These are phyloP conservation scores for Diaporthe ampelina DNA, from an alignment of 2,329 filamentous ascomycete genomes.

Conservation along the genomic window DNA sequence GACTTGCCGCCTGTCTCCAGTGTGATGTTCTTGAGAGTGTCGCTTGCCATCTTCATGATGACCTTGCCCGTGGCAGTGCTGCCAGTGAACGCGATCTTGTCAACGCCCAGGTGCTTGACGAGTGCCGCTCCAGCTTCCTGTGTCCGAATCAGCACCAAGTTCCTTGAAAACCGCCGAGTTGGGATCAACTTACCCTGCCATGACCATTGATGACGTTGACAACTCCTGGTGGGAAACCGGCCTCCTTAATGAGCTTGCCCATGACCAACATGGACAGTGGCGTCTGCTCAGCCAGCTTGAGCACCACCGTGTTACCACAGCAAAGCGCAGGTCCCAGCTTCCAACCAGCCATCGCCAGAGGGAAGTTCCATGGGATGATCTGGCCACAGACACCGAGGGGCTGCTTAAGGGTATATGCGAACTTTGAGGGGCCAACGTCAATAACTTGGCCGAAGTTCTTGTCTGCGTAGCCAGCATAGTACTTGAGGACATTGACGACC, in stretches of 20 bases:
- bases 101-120: constrained; percentile 72
- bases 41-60: constrained; percentile 79
- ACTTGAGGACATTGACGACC: constrained; percentile 68
- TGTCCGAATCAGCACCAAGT: not conserved
- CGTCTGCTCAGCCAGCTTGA: constrained; percentile 76
- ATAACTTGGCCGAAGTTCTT: constrained; percentile 86
- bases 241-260: constrained; percentile 76
- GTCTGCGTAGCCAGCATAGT: constrained; percentile 85
- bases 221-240: constrained; percentile 82
- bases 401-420: constrained; percentile 83
- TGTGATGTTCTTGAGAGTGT: constrained; percentile 73
- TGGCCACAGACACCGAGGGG: constrained; percentile 82
- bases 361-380: constrained; percentile 89
- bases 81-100: constrained; percentile 82
- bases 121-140: constrained; percentile 74
- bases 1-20: constrained; percentile 75
- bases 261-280: constrained; percentile 74
- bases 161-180: too few relatives aligned
- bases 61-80: constrained; percentile 76
- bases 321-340: constrained; percentile 80
- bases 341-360: constrained; percentile 82
- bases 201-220: constrained; percentile 80
- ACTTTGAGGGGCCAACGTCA: constrained; percentile 76
- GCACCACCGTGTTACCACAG: constrained; percentile 73
- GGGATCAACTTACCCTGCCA: constrained; percentile 56